phyloP scores from a whole-genome alignment of 2,329 filamentous ascomycete species.

The Microdochium trichocladiopsis region DNA sequence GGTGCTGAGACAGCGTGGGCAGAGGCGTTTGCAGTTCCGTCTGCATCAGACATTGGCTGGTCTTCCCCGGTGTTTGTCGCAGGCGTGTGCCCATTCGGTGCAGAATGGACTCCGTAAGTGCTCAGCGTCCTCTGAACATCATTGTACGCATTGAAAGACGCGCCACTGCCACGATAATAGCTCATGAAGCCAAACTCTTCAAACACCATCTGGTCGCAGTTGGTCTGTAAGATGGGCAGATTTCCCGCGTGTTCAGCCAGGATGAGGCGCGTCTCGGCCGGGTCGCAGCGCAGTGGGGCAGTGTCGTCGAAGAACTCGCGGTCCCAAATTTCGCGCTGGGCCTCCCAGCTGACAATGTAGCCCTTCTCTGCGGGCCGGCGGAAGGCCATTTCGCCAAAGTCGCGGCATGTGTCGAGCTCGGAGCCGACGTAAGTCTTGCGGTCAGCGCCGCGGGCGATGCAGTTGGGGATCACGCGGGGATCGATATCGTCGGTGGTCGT shows the following conservation, averaged over 20 bases:
- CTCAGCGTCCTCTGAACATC: conserved; percentile 65
- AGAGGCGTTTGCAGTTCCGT: too few species aligned
- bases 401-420: conserved; percentile 66
- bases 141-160: conserved; percentile 75
- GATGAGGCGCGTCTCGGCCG: conserved; percentile 74
- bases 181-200: conserved; percentile 92
- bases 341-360: conserved; percentile 94
- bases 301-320: conserved; percentile 71
- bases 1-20: too few species aligned
- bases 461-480: conserved; percentile 80
- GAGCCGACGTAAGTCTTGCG: conserved; percentile 73
- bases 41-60: too few species aligned
- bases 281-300: conserved; percentile 63
- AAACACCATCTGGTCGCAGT: conserved; percentile 95
- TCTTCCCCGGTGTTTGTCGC: too few species aligned
- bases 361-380: conserved; percentile 89
- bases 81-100: too few species aligned
- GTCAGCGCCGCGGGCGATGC: conserved; percentile 75
- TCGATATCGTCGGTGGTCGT: conserved; percentile 24
- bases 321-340: conserved; percentile 93
- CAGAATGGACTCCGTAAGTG: conserved; percentile 41
- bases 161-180: conserved; percentile 72
- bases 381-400: conserved; percentile 85
- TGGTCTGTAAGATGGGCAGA: conserved; percentile 72
- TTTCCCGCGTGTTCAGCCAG: conserved; percentile 83